Percentiles rank a stretch among this genome's conserved stretches.
These are phyloP conservation scores for Eucalyptus cloeziana DNA, from an alignment of 345 rosid species.

Conservation along the genomic window DNA sequence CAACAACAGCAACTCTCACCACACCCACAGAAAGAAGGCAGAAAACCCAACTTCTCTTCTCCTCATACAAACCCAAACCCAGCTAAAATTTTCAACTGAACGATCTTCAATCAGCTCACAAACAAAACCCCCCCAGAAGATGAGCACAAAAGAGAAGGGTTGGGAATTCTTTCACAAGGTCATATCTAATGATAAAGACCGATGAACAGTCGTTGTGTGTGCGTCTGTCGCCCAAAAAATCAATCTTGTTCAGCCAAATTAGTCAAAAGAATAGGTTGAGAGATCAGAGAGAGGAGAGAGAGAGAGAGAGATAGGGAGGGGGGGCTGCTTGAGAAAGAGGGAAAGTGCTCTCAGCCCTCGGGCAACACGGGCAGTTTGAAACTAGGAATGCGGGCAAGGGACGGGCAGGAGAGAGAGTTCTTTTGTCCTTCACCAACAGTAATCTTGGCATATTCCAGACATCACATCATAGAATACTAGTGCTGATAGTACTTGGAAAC, in stretches of 20 bases:
- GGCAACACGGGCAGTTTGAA: slow-evolving; percentile 59
- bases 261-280: slow-evolving; percentile 32
- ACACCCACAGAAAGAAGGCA: background rate
- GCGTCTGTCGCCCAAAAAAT: background rate
- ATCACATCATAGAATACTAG: background rate
- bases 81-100: background rate
- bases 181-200: background rate
- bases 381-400: background rate
- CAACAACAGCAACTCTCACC: background rate
- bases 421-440: slow-evolving; percentile 14
- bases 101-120: background rate
- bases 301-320: background rate
- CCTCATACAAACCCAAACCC: background rate
- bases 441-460: slow-evolving; percentile 30
- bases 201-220: background rate
- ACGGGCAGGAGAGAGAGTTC: slow-evolving; percentile 17
- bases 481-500: background rate
- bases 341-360: slow-evolving; percentile 27
- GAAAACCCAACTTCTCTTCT: background rate
- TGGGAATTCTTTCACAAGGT: background rate
- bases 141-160: background rate
- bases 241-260: background rate
- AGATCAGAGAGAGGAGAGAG: slow-evolving; percentile 13
- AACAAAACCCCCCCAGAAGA: background rate
- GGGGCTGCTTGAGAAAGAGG: slow-evolving; percentile 29